A percentile compares a stretch with the other conserved stretches of the same genome.
Conservation (phyloP, 2,329 filamentous ascomycete genomes). For the Fusarium illudens region DNA sequence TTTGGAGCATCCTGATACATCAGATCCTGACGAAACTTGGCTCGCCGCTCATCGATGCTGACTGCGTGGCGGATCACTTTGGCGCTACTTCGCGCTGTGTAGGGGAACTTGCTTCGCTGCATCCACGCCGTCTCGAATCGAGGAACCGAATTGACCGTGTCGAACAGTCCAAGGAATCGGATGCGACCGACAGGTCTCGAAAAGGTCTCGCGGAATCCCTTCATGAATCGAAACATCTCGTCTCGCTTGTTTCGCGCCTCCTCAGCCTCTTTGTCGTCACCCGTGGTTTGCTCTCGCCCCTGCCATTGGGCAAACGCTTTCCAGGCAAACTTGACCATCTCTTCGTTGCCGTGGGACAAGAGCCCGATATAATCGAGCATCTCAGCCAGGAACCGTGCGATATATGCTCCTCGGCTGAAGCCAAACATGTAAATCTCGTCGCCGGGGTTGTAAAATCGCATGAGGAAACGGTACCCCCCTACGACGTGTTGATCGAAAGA, state of each 20-base stretch:
- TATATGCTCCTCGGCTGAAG: slow-evolving; percentile 77
- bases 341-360: slow-evolving; percentile 82
- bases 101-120: slow-evolving; percentile 80
- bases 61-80: slow-evolving; percentile 74
- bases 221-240: slow-evolving; percentile 79
- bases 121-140: slow-evolving; percentile 80
- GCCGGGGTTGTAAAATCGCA: slow-evolving; percentile 73
- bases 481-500: slow-evolving; percentile 86
- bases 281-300: slow-evolving; percentile 59
- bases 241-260: slow-evolving; percentile 52
- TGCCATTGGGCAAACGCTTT: slow-evolving; percentile 82
- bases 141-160: slow-evolving; percentile 83
- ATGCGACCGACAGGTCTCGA: slow-evolving; percentile 78
- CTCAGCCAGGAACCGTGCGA: slow-evolving; percentile 78
- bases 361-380: slow-evolving; percentile 87
- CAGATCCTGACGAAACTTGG: slow-evolving; percentile 76
- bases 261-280: slow-evolving; percentile 52
- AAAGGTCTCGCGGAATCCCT: slow-evolving; percentile 82
- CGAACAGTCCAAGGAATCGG: slow-evolving; percentile 80
- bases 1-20: slow-evolving; percentile 60
- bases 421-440: slow-evolving; percentile 78
- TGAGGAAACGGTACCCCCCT: slow-evolving; percentile 81
- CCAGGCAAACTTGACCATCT: slow-evolving; percentile 86
- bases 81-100: slow-evolving; percentile 66
- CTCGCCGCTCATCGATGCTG: slow-evolving; percentile 74